phyloP scores from a whole-genome alignment of 2,329 filamentous ascomycete genomes.

The Pestalotiopsis sp. region DNA sequence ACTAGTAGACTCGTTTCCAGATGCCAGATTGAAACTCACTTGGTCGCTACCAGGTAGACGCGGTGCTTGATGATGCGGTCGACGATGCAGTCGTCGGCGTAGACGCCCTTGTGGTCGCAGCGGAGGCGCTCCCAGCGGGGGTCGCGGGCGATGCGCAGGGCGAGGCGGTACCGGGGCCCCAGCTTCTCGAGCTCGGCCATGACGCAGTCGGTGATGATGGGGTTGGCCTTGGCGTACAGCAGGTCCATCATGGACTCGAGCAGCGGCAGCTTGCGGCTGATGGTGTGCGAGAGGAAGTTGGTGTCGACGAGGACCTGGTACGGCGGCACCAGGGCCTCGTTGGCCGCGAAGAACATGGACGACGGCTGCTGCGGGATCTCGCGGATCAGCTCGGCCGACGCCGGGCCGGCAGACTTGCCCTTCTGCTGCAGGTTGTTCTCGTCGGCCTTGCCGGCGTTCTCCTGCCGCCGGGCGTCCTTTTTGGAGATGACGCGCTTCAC shows the following conservation, averaged over 20 bases:
- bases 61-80: constrained; percentile 70
- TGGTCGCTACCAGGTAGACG: constrained; percentile 77
- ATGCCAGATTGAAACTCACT: constrained; percentile 26
- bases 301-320: constrained; percentile 79
- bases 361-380: constrained; percentile 84
- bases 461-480: constrained; percentile 79
- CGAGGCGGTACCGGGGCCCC: constrained; percentile 85
- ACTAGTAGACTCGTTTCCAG: neutral
- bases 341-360: constrained; percentile 78
- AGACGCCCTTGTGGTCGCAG: constrained; percentile 82
- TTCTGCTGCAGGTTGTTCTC: constrained; percentile 56
- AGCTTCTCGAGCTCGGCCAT: constrained; percentile 89
- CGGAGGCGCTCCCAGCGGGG: constrained; percentile 83
- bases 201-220: constrained; percentile 82
- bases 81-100: constrained; percentile 83
- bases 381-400: constrained; percentile 66
- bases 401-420: constrained; percentile 50
- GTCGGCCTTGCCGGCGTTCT: constrained; percentile 73
- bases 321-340: constrained; percentile 73
- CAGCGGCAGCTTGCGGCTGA: constrained; percentile 87
- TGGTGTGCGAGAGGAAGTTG: constrained; percentile 89
- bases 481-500: constrained; percentile 52
- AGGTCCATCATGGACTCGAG: constrained; percentile 79
- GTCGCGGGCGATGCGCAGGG: constrained; percentile 83
- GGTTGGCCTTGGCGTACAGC: constrained; percentile 87